These are phyloP conservation scores for Populus hybrid DNA, from an alignment of 441 rosid genomes.

Conservation along the genomic window DNA sequence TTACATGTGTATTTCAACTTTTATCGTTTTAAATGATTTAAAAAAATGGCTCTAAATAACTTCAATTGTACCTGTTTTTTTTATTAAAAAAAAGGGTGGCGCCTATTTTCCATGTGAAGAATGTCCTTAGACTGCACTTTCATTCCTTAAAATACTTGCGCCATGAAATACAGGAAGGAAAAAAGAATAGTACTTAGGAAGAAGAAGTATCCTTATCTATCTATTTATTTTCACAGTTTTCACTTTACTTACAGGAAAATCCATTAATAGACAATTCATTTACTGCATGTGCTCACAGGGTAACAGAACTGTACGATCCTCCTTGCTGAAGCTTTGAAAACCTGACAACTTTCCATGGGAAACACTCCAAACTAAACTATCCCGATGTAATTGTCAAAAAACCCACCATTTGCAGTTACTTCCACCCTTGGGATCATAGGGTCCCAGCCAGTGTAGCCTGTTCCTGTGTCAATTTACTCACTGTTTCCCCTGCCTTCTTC, in stretches of 20 bases:
- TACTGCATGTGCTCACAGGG: constrained; percentile 22
- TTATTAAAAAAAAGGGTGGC: neutral
- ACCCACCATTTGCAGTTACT: constrained; percentile 16
- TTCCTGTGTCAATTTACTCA: constrained; percentile 7
- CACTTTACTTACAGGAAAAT: constrained; percentile 4
- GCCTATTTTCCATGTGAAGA: constrained; percentile 32
- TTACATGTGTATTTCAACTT: too few relatives aligned
- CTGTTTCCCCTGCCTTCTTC: neutral
- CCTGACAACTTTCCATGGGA: constrained; percentile 21
- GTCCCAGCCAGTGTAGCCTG: constrained; percentile 24
- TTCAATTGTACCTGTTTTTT: too few relatives aligned
- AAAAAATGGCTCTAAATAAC: too few relatives aligned
- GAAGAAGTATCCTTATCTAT: neutral
- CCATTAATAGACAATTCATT: constrained; percentile 28
- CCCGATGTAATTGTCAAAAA: constrained; percentile 14
- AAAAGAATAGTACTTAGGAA: neutral
- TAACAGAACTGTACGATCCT: constrained; percentile 34
- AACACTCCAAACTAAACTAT: constrained; percentile 25
- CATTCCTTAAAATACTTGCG: constrained; percentile 14
- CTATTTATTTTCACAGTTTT: neutral
- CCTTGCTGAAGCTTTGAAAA: constrained; percentile 18
- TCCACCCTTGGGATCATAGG: constrained; percentile 12
- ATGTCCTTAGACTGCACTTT: constrained; percentile 26
- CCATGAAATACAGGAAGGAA: neutral
- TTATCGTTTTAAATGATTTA: too few relatives aligned